Evolutionary conservation across 306 rosid genomes (phyloP), one percentile per base, ranked within the genome.

Genomic region (Vachellia pachyceras): DNA sequence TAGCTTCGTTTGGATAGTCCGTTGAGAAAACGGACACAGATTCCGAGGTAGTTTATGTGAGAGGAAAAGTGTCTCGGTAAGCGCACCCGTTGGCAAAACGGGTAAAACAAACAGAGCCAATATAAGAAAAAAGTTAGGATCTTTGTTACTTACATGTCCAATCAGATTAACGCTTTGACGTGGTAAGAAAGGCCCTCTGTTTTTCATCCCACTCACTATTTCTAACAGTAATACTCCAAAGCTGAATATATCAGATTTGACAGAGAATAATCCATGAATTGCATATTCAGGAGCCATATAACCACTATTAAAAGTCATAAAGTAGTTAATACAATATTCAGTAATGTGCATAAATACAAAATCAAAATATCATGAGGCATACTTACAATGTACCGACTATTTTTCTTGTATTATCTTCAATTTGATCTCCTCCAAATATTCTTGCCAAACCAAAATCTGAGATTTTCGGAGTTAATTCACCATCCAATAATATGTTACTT

Each of bases 351-450:
- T 7, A 22, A 20, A 22, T 13, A 69, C 37, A 42, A 69, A 42
- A n/a, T 41, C 18, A 44, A 11, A 9, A 69, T 11, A 42, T 13
- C 20, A 44, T 4, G 10, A 42, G 1, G 6, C 0, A 64, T 22
- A 73, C 78, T 80, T 49, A 76, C 81, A 69, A 69, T 42, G 76
- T 81, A 3, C 80, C 60, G n/a, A 69, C 74, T 5, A 80, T 64
- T 76, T 41, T 7, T 2, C 5, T 64, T 35, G 69, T 64, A 15
- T 35, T 35, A 12, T 61, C 40, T 61, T 61, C 68, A 61, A 25
- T 25, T 29, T 61, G 3, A 61, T 61, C 40, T 2, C 68, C n/a
- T 12, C n/a, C n/a, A 61, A 61, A 61, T 29, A 61, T 61, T 25
- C 40, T 61, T 61, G 68, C 68, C 1, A 61, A 29, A 5, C 68